These are phyloP conservation scores for Mucor lusitanicus DNA, from an alignment of 371 early-diverging fungal species.

Conservation along the genomic window DNA sequence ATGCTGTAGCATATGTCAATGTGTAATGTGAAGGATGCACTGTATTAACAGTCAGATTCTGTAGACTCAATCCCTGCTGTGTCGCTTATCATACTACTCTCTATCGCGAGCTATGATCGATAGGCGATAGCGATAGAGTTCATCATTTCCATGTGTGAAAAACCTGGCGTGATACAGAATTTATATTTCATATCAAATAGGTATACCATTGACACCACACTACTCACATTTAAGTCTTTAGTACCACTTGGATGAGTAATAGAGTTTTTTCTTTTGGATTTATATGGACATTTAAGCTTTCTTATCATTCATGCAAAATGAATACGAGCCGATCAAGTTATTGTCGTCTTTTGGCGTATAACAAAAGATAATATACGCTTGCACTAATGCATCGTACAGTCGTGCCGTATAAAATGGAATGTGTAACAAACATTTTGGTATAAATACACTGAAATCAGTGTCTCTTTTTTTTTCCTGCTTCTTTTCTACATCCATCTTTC, in stretches of 20 bases:
- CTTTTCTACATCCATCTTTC: not conserved
- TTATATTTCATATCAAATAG: not conserved
- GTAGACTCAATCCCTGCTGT: not conserved
- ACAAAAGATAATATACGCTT: not conserved
- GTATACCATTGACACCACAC: not conserved
- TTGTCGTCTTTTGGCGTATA: not conserved
- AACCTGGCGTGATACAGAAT: not conserved
- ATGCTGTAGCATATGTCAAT: not conserved
- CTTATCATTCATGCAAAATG: not conserved
- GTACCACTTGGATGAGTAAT: conserved; percentile 10
- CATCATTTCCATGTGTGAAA: not conserved
- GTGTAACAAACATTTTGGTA: not conserved
- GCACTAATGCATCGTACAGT: not conserved
- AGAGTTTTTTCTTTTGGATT: not conserved
- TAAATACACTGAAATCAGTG: not conserved
- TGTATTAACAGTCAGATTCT: not conserved
- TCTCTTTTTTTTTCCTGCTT: not conserved
- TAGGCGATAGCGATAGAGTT: not conserved
- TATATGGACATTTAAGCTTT: conserved; percentile 1
- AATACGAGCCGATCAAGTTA: not conserved
- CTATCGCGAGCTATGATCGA: not conserved
- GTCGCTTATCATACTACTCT: not conserved
- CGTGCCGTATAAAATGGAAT: not conserved
- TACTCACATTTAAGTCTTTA: not conserved
- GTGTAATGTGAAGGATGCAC: not conserved